Evolutionary conservation across 2,329 filamentous ascomycete species (phyloP), one percentile per base, ranked within the genome.

Genomic region (Epichloe hybrida): DNA sequence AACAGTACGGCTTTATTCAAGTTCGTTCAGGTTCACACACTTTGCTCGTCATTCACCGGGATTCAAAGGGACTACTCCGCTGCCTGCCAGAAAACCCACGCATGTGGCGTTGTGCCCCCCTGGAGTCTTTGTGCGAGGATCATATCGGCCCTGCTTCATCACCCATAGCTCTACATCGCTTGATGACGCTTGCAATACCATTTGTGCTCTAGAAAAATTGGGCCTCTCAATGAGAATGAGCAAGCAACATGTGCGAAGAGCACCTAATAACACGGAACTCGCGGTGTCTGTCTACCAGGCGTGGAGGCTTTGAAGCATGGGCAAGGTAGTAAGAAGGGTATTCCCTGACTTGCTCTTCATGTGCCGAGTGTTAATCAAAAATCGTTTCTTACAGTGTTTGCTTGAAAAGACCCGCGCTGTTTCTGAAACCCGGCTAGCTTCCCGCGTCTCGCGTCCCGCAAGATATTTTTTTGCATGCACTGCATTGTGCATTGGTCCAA

Each of bases 71-170:
- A 17, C 7, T 21, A 46, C 31, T 46, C 44, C 31, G 36, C 35
- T 27, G 20, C 35, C 34, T 39, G 23, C 12, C 13, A 40, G 48
- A 50, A 7, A 39, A 43, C 35, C 15, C 41, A 38, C 35, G 35
- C 21, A 13, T 6, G 12, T 27, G 38, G 37, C 45, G 34, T 46
- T n/a, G 36, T 21, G 12, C 3, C 49, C 27, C 27, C 39, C 40
- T 35, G n/a, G 34, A n/a, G 15, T 39, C 44, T 50, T 50, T 17
- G 51, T 53, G 46, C 49, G 46, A 53, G 39, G 40, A 48, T 31
- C 5, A 44, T 48, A 50, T 53, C 51, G 51, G 51, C 39, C 51
- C 51, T 53, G 48, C 45, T 42, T 50, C 41, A 17, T 48, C 45
- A 38, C 15, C 20, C 21, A 37, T 48, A 20, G 40, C 38, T 43